Evolutionary conservation across 306 rosid species (phyloP).

Genomic region (Cicer pinnatifidum): DNA sequence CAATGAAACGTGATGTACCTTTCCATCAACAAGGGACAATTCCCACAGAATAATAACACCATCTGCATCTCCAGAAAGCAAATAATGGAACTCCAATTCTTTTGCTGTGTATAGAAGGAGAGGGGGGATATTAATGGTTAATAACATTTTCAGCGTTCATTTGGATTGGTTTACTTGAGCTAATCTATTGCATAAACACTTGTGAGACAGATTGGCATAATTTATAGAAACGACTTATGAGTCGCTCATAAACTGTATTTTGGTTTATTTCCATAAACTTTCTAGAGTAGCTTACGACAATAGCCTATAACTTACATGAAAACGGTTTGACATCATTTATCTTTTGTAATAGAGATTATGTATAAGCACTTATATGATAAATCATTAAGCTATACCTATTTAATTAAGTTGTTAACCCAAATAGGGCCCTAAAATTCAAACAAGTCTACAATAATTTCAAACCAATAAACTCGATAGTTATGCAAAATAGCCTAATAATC

Average conservation of each 20-base stretch:
- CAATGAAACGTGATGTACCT: conserved; percentile 55
- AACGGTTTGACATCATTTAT: too few species aligned
- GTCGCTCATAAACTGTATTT: too few species aligned
- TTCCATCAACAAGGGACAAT: conserved; percentile 59
- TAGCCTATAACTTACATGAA: too few species aligned
- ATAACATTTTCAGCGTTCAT: background rate
- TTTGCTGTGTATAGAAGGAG: conserved; percentile 57
- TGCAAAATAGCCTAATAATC: conserved; percentile 2
- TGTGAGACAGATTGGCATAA: too few species aligned
- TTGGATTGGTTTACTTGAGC: background rate
- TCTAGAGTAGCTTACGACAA: too few species aligned
- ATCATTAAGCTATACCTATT: too few species aligned
- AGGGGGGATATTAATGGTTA: background rate
- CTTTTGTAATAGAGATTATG: too few species aligned
- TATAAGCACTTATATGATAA: too few species aligned
- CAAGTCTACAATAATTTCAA: background rate
- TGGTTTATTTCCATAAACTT: too few species aligned
- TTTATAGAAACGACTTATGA: too few species aligned
- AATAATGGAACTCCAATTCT: conserved; percentile 69
- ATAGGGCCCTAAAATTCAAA: background rate
- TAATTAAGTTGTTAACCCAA: too few species aligned
- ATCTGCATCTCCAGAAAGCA: conserved; percentile 87
- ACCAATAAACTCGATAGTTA: background rate
- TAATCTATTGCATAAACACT: background rate
- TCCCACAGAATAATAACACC: conserved; percentile 86